Percentiles rank a stretch among this genome's conserved stretches.
Conservation (phyloP, 1,284 basidiomycete species). For the Omphalotus olearius region DNA sequence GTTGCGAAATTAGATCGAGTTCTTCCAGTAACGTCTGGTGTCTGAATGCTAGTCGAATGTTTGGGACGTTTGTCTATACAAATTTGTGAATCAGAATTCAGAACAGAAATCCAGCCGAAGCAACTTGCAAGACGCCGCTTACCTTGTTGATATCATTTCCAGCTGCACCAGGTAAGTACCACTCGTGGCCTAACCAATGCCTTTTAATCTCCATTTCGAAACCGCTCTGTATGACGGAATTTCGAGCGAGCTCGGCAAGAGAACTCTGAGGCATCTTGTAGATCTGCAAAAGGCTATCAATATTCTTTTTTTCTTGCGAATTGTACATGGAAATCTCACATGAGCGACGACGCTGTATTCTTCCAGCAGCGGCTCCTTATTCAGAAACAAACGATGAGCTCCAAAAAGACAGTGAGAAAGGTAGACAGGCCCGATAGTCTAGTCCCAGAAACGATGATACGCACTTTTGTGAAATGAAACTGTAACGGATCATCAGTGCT, state of each 20-base stretch:
- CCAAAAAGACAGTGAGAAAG: not conserved
- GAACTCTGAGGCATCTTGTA: constrained; percentile 88
- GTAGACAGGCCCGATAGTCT: not conserved
- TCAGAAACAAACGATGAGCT: not conserved
- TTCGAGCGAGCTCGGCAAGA: constrained; percentile 88
- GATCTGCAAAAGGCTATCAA: constrained; percentile 49
- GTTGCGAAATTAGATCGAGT: constrained; percentile 55
- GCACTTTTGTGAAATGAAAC: constrained; percentile 94
- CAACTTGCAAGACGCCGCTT: constrained; percentile 13
- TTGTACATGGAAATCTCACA: constrained; percentile 40
- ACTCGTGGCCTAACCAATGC: constrained; percentile 91
- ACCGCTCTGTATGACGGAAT: constrained; percentile 94
- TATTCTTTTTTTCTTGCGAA: not conserved
- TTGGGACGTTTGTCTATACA: constrained; percentile 89
- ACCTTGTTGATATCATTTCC: constrained; percentile 94
- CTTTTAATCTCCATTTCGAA: constrained; percentile 99
- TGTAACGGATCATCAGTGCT: constrained; percentile 95
- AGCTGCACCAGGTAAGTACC: constrained; percentile 84
- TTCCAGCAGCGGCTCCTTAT: constrained; percentile 88
- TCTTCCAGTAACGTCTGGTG: constrained; percentile 89
- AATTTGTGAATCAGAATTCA: not conserved
- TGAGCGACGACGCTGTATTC: constrained; percentile 99
- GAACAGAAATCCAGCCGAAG: not conserved
- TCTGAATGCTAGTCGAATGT: constrained; percentile 85
- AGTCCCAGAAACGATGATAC: constrained; percentile 10